Base-by-base conservation (phyloP, 805 yeast species). In the Ogataea philodendri region DNA sequence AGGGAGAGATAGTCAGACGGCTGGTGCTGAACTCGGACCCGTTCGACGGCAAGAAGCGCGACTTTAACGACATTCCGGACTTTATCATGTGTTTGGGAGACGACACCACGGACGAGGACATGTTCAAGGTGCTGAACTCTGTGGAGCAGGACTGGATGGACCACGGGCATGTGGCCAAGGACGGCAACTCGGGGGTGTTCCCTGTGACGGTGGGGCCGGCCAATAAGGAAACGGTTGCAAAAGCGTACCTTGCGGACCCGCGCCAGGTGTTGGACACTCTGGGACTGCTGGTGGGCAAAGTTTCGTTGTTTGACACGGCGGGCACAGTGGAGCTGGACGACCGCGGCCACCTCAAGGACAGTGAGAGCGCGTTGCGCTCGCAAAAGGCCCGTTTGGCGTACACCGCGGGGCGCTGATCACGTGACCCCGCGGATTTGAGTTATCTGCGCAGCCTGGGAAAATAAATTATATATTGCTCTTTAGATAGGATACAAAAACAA, bases 31-130 rank as follows among this genome's bases (percentile, higher is more conserved):
- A 74, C 37, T 70, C 74, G 13, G 81, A 81, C 55, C 85, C 85
- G 3, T 62, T 63, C 29, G 56, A 56, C 3, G 39, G 43, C 28
- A 32, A 39, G 7, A 23, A 30, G 7, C 44, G 58, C 13, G 14
- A 35, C 1, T 35, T 29, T 10, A 72, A 69, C 1, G 69, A 73
- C 33, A 65, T 77, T 35, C 93, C 96, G 0, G 96, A 86, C 52
- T 90, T 93, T 55, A 76, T 84, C 25, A 62, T 90, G 36, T 93
- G 97, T 64, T 63, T 87, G 27, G 99, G 99, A 33, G 99, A 93
- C 60, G 99, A 93, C 59, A 72, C 81, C 26, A 93, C 99, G 0
- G 99, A 93, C 60, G 99, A 93, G 60, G 98, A 93, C 55, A 93
- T 93, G 99, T 93, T 93, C 60, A 71, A 68, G 41, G 81, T 90